Evolutionary conservation across 176 grass and related monocot species (phyloP).

Genomic region (Echinochloa phyllopogon): DNA sequence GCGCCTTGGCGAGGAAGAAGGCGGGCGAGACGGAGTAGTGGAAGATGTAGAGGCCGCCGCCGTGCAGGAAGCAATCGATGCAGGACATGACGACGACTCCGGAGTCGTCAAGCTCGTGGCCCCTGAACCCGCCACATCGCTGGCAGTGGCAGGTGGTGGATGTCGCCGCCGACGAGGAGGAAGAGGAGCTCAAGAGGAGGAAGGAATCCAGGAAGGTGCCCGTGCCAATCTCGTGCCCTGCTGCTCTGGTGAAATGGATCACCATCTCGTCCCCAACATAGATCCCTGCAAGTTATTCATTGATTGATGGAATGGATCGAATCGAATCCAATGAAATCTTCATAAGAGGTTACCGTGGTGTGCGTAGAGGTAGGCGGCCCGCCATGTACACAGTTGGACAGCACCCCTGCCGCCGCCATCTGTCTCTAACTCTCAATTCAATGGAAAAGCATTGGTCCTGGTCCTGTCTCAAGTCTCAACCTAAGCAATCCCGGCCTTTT

Average conservation of each 20-base stretch:
- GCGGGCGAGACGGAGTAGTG: slow-evolving; percentile 60
- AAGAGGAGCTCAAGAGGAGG: slow-evolving; percentile 63
- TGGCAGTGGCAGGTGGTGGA: slow-evolving; percentile 48
- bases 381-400: too few relatives aligned
- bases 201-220: slow-evolving; percentile 65
- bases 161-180: background rate
- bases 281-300: slow-evolving; percentile 49
- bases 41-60: slow-evolving; percentile 76
- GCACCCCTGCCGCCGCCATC: slow-evolving; percentile 68
- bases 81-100: slow-evolving; percentile 75
- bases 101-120: background rate
- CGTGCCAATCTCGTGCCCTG: slow-evolving; percentile 80
- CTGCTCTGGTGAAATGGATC: slow-evolving; percentile 80
- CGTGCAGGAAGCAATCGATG: slow-evolving; percentile 82
- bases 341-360: slow-evolving; percentile 96
- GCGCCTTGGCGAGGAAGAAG: slow-evolving; percentile 85
- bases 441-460: too few relatives aligned
- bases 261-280: slow-evolving; percentile 76
- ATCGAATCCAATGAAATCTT: too few relatives aligned
- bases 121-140: slow-evolving; percentile 38
- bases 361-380: slow-evolving; percentile 68
- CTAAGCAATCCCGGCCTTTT: too few relatives aligned
- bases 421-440: slow-evolving; percentile 20
- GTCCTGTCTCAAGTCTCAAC: too few relatives aligned
- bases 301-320: too few relatives aligned